Evolutionary conservation across 805 yeast species (phyloP).

Genomic region (Candida suzukii): DNA sequence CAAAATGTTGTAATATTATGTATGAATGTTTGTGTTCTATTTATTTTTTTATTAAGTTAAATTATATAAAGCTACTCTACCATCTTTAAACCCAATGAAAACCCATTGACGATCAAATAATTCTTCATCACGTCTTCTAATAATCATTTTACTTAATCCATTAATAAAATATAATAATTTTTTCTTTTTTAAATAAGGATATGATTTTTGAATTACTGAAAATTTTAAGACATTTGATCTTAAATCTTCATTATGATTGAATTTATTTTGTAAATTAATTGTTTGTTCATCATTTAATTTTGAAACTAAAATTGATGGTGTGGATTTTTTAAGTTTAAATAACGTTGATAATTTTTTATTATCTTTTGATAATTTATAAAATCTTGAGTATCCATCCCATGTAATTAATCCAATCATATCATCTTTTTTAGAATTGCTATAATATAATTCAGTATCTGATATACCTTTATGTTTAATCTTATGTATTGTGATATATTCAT

Average conservation of each 20-base stretch:
- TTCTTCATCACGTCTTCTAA: slow-evolving; percentile 21
- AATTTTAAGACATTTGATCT: background rate
- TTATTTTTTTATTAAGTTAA: background rate
- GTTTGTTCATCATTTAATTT: slow-evolving; percentile 3
- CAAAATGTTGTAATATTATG: background rate
- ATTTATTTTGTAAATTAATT: background rate
- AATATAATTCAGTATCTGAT: slow-evolving; percentile 17
- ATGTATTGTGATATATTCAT: slow-evolving; percentile 1
- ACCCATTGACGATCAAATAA: slow-evolving; percentile 18
- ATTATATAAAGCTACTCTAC: slow-evolving; percentile 20
- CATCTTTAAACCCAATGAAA: slow-evolving; percentile 26
- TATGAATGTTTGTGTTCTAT: background rate
- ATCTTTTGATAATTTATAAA: slow-evolving; percentile 19
- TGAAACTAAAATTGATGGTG: slow-evolving; percentile 17
- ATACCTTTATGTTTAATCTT: slow-evolving; percentile 32
- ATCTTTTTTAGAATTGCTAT: slow-evolving; percentile 4
- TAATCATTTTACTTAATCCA: slow-evolving; percentile 26
- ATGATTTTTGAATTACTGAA: slow-evolving; percentile 17
- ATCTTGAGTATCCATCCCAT: slow-evolving; percentile 46
- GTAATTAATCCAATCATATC: slow-evolving; percentile 29
- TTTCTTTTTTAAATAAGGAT: slow-evolving; percentile 4
- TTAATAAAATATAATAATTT: slow-evolving; percentile 14
- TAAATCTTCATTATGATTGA: background rate
- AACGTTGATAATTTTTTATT: slow-evolving; percentile 7
- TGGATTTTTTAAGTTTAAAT: slow-evolving; percentile 17